These are phyloP conservation scores for Piper longum DNA, from an alignment of 164 flowering plant genomes.

Conservation along the genomic window DNA sequence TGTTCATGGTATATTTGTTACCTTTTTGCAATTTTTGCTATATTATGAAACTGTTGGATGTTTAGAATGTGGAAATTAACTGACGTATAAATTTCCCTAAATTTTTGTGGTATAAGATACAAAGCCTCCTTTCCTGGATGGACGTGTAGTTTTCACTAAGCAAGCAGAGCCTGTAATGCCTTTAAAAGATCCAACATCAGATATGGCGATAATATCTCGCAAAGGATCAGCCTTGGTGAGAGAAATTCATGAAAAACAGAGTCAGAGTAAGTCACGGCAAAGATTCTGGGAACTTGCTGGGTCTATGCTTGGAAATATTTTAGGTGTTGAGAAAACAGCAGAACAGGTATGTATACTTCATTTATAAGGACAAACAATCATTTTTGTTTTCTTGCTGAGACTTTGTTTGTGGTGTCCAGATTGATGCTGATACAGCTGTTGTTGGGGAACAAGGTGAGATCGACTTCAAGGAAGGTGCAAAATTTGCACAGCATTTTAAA, in stretches of 20 bases:
- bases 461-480: slow-evolving; percentile 89
- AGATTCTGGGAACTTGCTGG: no score
- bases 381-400: no score
- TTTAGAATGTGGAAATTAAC: no score
- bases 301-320: no score
- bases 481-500: slow-evolving; percentile 87
- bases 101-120: slow-evolving; percentile 51
- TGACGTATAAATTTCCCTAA: no score
- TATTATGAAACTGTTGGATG: no score
- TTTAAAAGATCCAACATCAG: slow-evolving; percentile 90
- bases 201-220: slow-evolving; percentile 94
- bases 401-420: slow-evolving; percentile 20
- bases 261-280: no score
- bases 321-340: no score
- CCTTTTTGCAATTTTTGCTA: no score
- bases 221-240: slow-evolving; percentile 82
- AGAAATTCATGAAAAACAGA: slow-evolving; percentile 82
- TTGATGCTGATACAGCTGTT: slow-evolving; percentile 90
- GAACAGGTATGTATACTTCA: no score
- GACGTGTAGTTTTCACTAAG: no score
- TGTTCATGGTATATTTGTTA: slow-evolving; percentile 78
- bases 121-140: slow-evolving; percentile 96
- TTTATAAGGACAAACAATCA: no score
- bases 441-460: slow-evolving; percentile 93
- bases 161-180: slow-evolving; percentile 98